These are phyloP conservation scores for Fusarium armeniacum DNA, from an alignment of 2,329 filamentous ascomycete genomes.

Conservation along the genomic window DNA sequence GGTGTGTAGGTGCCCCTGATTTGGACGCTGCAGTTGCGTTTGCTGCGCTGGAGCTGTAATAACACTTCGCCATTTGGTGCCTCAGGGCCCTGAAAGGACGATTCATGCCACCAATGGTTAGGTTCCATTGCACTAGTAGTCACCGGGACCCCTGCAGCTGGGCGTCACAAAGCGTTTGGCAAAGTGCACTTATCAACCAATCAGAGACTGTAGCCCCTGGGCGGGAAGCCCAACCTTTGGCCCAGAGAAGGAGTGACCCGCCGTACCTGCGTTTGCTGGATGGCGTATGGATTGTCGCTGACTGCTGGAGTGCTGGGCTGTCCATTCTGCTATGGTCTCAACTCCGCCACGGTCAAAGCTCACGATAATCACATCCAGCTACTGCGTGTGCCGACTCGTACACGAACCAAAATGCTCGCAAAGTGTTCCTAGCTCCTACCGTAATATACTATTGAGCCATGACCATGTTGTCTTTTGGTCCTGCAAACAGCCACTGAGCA, in stretches of 20 bases:
- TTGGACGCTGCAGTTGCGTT: slow-evolving; percentile 9
- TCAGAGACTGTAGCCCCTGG: slow-evolving; percentile 38
- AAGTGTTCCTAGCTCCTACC: slow-evolving; percentile 1
- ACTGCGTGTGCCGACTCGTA: slow-evolving; percentile 28
- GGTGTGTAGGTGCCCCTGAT: slow-evolving; percentile 24
- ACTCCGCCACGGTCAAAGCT: slow-evolving; percentile 38
- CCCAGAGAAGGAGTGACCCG: slow-evolving; percentile 21
- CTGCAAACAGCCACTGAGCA: too few relatives aligned
- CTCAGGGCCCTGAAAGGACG: slow-evolving; percentile 23
- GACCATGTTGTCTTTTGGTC: slow-evolving; percentile 21
- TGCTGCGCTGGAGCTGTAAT: slow-evolving; percentile 24
- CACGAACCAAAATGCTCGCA: background rate
- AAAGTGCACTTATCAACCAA: slow-evolving; percentile 33
- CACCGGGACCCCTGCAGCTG: slow-evolving; percentile 32
- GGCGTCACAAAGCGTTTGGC: slow-evolving; percentile 46
- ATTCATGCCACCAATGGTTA: slow-evolving; percentile 47
- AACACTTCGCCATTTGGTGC: slow-evolving; percentile 16
- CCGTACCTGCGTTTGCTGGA: slow-evolving; percentile 36
- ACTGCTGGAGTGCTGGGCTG: slow-evolving; percentile 25
- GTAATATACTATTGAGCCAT: slow-evolving; percentile 12
- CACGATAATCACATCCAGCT: slow-evolving; percentile 24
- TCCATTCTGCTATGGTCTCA: slow-evolving; percentile 29
- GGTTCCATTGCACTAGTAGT: slow-evolving; percentile 24
- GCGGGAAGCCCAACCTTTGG: slow-evolving; percentile 31
- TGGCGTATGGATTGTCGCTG: slow-evolving; percentile 29